phyloP scores from a whole-genome alignment of 1,284 basidiomycete species.

The Volvariella volvacea region DNA sequence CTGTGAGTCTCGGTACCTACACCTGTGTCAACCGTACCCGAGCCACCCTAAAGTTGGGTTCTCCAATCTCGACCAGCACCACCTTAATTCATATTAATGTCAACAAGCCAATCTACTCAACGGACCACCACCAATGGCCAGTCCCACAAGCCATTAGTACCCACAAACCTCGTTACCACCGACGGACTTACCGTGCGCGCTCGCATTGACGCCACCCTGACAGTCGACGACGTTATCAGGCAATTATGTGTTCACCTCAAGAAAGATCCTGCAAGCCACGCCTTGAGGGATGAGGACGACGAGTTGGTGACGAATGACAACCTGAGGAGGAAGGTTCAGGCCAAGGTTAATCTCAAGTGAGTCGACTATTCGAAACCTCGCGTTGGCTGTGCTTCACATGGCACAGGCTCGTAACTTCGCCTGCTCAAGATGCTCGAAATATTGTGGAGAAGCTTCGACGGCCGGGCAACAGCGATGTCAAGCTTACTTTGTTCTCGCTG shows the following conservation, averaged over 20 bases:
- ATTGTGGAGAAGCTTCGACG: slow-evolving; percentile 67
- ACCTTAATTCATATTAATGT: no score
- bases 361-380: slow-evolving; percentile 18
- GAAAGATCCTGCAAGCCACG: slow-evolving; percentile 76
- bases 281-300: slow-evolving; percentile 82
- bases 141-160: slow-evolving; percentile 39
- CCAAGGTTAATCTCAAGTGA: slow-evolving; percentile 75
- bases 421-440: slow-evolving; percentile 76
- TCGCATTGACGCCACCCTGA: slow-evolving; percentile 73
- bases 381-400: not conserved
- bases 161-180: slow-evolving; percentile 76
- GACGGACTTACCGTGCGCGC: slow-evolving; percentile 70
- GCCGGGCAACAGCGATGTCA: slow-evolving; percentile 57
- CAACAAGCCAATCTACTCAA: no score
- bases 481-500: slow-evolving; percentile 71
- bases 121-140: no score
- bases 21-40: no score
- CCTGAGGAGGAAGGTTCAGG: slow-evolving; percentile 74
- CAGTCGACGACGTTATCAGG: slow-evolving; percentile 73
- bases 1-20: no score
- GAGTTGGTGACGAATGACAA: slow-evolving; percentile 91
- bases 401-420: slow-evolving; percentile 71
- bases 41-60: no score
- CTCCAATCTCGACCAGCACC: no score
- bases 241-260: slow-evolving; percentile 78